These are phyloP conservation scores for Coemansia sp. DNA, from an alignment of 192 early-diverging fungal genomes.

Conservation along the genomic window DNA sequence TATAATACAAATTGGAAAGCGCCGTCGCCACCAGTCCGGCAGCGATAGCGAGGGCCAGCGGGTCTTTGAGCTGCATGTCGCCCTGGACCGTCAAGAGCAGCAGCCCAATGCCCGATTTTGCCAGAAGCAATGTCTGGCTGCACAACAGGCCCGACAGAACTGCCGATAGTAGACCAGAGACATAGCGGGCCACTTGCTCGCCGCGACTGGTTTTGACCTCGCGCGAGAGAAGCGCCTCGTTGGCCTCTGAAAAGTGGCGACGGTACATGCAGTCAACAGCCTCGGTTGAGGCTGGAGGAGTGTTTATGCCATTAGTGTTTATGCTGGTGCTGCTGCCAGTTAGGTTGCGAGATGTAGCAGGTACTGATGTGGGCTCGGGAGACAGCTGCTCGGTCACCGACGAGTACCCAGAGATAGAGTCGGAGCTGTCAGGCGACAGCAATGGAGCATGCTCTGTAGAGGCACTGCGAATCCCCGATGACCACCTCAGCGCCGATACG, in stretches of 20 bases:
- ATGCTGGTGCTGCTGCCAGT: neutral
- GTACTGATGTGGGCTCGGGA: neutral
- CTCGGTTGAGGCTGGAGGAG: constrained; percentile 3
- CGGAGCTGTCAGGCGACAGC: neutral
- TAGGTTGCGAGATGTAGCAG: neutral
- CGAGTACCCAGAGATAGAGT: constrained; percentile 3
- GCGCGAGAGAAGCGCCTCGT: constrained; percentile 9
- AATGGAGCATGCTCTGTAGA: neutral
- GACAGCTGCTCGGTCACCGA: constrained; percentile 1
- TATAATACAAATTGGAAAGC: constrained; percentile 68
- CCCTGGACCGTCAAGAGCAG: constrained; percentile 63
- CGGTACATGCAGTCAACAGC: constrained; percentile 28
- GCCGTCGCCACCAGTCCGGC: constrained; percentile 56
- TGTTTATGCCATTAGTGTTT: neutral
- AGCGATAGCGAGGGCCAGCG: constrained; percentile 71
- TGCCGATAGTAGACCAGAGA: constrained; percentile 69
- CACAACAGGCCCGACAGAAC: constrained; percentile 70
- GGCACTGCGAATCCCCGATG: neutral
- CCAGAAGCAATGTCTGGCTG: constrained; percentile 74
- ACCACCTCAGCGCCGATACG: neutral
- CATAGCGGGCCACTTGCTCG: constrained; percentile 35
- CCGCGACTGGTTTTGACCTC: constrained; percentile 24
- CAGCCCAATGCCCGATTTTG: constrained; percentile 78
- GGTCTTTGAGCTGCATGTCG: constrained; percentile 69
- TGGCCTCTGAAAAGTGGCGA: constrained; percentile 24